Percentiles rank a stretch among this genome's conserved stretches.
phyloP scores from a whole-genome alignment of 2,329 filamentous ascomycete genomes.

The Fusarium bulbicola region DNA sequence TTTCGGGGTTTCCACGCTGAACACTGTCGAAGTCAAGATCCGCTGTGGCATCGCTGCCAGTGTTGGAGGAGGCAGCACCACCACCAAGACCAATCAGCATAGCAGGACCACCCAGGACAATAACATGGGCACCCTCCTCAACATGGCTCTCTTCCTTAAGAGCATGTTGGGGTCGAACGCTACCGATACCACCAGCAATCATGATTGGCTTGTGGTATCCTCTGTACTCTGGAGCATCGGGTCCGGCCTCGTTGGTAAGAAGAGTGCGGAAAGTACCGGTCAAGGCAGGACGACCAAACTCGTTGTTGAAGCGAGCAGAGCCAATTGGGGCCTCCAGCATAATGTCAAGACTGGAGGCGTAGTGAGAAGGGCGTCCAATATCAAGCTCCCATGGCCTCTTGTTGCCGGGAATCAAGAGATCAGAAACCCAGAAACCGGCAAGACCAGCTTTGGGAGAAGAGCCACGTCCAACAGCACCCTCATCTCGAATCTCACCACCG shows the following conservation, averaged over 20 bases:
- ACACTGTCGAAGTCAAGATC: slow-evolving; percentile 98
- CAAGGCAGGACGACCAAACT: slow-evolving; percentile 91
- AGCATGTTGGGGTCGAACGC: slow-evolving; percentile 88
- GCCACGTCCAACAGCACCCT: slow-evolving; percentile 91
- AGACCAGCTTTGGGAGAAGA: slow-evolving; percentile 94
- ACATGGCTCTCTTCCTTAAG: slow-evolving; percentile 85
- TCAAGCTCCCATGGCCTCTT: slow-evolving; percentile 90
- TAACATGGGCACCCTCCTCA: slow-evolving; percentile 84
- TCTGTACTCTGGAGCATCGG: slow-evolving; percentile 70
- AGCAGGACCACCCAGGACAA: slow-evolving; percentile 93
- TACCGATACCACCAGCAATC: slow-evolving; percentile 95
- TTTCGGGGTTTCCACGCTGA: slow-evolving; percentile 95
- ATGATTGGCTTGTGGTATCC: slow-evolving; percentile 99
- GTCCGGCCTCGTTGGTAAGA: slow-evolving; percentile 66
- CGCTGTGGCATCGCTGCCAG: slow-evolving; percentile 86
- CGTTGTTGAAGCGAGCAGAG: slow-evolving; percentile 96
- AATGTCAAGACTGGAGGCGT: slow-evolving; percentile 93
- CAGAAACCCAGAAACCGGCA: slow-evolving; percentile 93
- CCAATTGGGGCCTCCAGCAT: slow-evolving; percentile 98
- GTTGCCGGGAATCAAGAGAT: slow-evolving; percentile 87
- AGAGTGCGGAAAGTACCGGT: slow-evolving; percentile 93
- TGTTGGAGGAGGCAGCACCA: slow-evolving; percentile 90
- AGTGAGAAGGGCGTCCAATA: slow-evolving; percentile 88
- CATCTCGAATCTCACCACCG: slow-evolving; percentile 94
- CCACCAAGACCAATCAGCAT: slow-evolving; percentile 98